Evolutionary conservation across 2,329 filamentous ascomycete species (phyloP), one percentile per base, ranked within the genome.

Genomic region (Alternaria incomplexa): DNA sequence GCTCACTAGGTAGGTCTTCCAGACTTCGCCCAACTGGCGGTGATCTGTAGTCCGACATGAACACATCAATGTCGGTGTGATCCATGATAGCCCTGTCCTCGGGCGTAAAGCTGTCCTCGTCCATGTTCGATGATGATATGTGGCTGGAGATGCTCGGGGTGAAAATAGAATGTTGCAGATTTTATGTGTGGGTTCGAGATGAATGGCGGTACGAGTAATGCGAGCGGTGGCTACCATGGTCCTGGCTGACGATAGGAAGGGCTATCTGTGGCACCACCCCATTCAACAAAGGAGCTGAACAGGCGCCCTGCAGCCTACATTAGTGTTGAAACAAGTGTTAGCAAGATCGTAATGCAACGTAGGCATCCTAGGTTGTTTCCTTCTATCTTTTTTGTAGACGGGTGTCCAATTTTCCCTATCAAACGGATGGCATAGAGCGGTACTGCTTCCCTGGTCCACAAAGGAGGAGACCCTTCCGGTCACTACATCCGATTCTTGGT

Each of bases 201-300:
- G 36, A 40, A 40, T 40, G 36, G n/a, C 36, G 36, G 36, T 12
- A 54, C 43, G 7, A 6, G 15, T 17, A 10, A 44, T 40, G 25
- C 26, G 32, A 40, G 26, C 30, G 6, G 23, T 48, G 13, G 47
- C 25, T 46, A 56, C 57, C 61, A 63, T 52, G 17, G 52, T 61
- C 53, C 30, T 32, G 11, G 28, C 17, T 56, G 59, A 54, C 58
- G 56, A 46, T 58, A 58, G 54, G 60, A 52, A 56, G 36, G 51
- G 6, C 11, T 22, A 50, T 15, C 15, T 25, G 25, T 59, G 56
- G 40, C 51, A 36, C 44, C 36, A 17, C 36, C 17, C 11, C 17
- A 17, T 47, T 47, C 22, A 40, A 40, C 9, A 40, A 17, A 5
- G 36, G n/a, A 40, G 36, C n/a, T 40, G 36, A 40, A 17, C 36